Percentiles rank a stretch among this genome's conserved stretches.
Evolutionary conservation across 352 stramenopile species (phyloP).

Genomic region (Pythium guiyangense): DNA sequence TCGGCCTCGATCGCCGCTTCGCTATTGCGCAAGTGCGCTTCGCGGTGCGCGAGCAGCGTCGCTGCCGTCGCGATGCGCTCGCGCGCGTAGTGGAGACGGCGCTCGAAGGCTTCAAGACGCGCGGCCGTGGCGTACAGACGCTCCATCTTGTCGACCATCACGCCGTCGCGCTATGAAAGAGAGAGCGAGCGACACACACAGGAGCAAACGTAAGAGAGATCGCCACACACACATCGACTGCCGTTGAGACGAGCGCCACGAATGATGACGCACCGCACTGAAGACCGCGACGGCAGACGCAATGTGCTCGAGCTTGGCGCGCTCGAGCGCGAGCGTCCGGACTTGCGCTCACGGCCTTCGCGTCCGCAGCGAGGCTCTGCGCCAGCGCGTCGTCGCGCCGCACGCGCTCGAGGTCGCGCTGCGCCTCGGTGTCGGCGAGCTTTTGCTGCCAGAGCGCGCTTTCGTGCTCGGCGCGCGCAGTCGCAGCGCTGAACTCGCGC

Average conservation of each 20-base stretch:
- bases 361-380: constrained; percentile 21
- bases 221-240: not conserved
- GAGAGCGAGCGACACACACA: not conserved
- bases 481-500: constrained; percentile 9
- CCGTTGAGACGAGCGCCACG: not conserved
- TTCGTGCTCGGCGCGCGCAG: constrained; percentile 21
- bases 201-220: not conserved
- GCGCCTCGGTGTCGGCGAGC: constrained; percentile 40
- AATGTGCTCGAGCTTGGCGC: constrained; percentile 37
- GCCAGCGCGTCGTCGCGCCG: constrained; percentile 21
- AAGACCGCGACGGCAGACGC: constrained; percentile 41
- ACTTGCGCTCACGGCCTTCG: constrained; percentile 46
- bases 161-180: constrained; percentile 27
- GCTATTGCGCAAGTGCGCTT: constrained; percentile 56
- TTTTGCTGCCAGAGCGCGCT: constrained; percentile 52
- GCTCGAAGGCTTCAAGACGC: constrained; percentile 34
- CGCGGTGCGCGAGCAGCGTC: constrained; percentile 39
- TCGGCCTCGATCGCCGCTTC: constrained; percentile 53
- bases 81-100: constrained; percentile 27
- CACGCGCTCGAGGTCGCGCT: constrained; percentile 51
- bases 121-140: constrained; percentile 20
- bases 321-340: constrained; percentile 40
- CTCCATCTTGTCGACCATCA: constrained; percentile 48
- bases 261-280: constrained; percentile 23
- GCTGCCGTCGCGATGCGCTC: constrained; percentile 40